These are phyloP conservation scores for Ceratopteris richardii DNA, from an alignment of 75 land plant genomes.

Conservation along the genomic window DNA sequence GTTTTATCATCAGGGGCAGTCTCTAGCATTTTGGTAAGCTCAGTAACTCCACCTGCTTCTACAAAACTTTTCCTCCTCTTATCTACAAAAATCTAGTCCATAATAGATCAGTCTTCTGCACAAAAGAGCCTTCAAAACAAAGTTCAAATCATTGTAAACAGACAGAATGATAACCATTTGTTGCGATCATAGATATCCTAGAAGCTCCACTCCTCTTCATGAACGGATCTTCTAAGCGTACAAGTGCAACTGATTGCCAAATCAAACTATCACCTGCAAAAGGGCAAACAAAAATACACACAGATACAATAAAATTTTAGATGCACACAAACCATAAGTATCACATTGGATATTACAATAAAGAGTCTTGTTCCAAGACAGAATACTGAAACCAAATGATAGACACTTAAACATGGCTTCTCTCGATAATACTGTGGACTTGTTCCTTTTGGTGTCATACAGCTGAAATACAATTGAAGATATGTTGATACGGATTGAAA, in stretches of 20 bases:
- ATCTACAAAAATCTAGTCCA: constrained; percentile 31
- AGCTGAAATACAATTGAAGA: too few species aligned
- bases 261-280: constrained; percentile 68
- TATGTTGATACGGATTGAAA: too few species aligned
- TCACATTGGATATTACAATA: too few species aligned
- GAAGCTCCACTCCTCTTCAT: constrained; percentile 93
- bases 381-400: too few species aligned
- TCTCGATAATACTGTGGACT: too few species aligned
- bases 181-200: constrained; percentile 65
- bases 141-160: neutral
- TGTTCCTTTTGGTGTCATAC: too few species aligned
- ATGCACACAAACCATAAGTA: too few species aligned
- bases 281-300: neutral
- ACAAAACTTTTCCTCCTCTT: constrained; percentile 68
- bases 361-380: too few species aligned
- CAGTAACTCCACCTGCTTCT: constrained; percentile 73
- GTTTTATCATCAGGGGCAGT: constrained; percentile 75
- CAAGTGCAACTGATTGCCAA: constrained; percentile 74
- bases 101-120: too few species aligned
- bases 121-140: neutral
- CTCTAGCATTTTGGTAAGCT: constrained; percentile 59
- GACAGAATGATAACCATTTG: constrained; percentile 45
- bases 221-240: constrained; percentile 75
- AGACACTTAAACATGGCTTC: too few species aligned
- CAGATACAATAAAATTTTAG: too few species aligned